Evolutionary conservation across 2,329 filamentous ascomycete species (phyloP), one percentile per base, ranked within the genome.

Genomic region (Cladophialophora yegresii): DNA sequence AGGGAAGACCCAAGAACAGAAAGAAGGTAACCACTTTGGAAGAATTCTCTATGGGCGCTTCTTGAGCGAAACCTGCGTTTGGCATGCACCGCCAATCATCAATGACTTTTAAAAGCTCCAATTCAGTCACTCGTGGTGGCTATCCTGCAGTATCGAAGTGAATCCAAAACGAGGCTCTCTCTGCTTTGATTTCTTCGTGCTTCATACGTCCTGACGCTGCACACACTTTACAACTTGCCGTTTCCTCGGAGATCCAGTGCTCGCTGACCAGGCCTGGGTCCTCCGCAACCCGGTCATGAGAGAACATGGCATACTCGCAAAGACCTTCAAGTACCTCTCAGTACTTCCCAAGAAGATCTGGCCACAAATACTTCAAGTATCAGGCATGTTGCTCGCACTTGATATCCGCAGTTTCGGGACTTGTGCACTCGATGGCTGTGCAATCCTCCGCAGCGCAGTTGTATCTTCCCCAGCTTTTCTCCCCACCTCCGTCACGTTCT

Each of bases 391-490:
- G 13, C 33, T 36, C 33, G 9, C 12, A 2, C 33, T 36, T 28
- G 26, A 28, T 28, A 28, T 28, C 6, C 6, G 6, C 26, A 3
- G 26, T 28, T 6, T 3, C 6, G 26, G 26, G 4, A n/a, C 16
- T 40, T 43, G 36, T 43, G 47, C 47, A 22, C 23, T 28, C 9
- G 5, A 6, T 16, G 47, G 22, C 22, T 9, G 4, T 23, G 5
- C 5, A 50, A 2, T 50, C 51, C 32, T n/a, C 51, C 28, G 51
- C 32, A 54, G 9, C 51, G 9, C 28, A 33, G 16, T 33, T 13
- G 3, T 12, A 2, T 32, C 32, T 54, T 54, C 51, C 51, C 51
- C 51, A 36, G 51, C 32, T 54, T 58, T 26, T 43, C 36, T 43
- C 47, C 40, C 57, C 45, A 13, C 57, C 30, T 40, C 20, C n/a